Evolutionary conservation across 352 stramenopile genomes (phyloP).

Genomic region (Discostella stelligera): DNA sequence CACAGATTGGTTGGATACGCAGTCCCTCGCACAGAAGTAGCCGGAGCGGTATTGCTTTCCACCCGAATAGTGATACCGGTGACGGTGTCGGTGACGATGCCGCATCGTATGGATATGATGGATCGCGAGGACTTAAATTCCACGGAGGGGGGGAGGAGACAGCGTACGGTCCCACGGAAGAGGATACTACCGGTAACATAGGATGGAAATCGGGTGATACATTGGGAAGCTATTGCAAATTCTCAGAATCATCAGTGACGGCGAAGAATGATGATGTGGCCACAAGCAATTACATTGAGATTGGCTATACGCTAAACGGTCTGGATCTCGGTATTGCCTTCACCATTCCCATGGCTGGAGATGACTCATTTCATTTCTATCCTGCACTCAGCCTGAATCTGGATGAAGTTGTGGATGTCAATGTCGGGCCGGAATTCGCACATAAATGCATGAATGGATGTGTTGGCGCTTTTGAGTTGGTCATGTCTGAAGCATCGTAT

Average conservation of each 20-base stretch:
- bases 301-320: constrained; percentile 92
- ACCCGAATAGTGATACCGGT: constrained; percentile 82
- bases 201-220: constrained; percentile 5
- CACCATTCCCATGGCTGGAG: constrained; percentile 6
- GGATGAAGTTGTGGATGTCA: constrained; percentile 46
- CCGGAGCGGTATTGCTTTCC: constrained; percentile 61
- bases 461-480: constrained; percentile 27
- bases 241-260: constrained; percentile 10
- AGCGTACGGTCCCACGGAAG: constrained; percentile 29
- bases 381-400: constrained; percentile 47
- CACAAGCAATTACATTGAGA: constrained; percentile 63
- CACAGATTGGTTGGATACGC: constrained; percentile 90
- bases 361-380: constrained; percentile 42
- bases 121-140: constrained; percentile 84
- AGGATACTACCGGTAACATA: background rate
- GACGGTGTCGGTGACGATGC: constrained; percentile 87
- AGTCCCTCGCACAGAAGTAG: background rate
- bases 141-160: constrained; percentile 44
- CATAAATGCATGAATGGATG: constrained; percentile 17
- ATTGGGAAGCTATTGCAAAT: constrained; percentile 8
- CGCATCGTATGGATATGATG: constrained; percentile 90
- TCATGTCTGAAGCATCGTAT: constrained; percentile 2
- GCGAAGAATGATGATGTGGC: constrained; percentile 52
- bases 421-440: constrained; percentile 35
- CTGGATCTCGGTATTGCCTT: constrained; percentile 87